Evolutionary conservation across 768 basidiomycete species (phyloP), one percentile per base, ranked within the genome.

Genomic region (Termitomyces eurrhizus): DNA sequence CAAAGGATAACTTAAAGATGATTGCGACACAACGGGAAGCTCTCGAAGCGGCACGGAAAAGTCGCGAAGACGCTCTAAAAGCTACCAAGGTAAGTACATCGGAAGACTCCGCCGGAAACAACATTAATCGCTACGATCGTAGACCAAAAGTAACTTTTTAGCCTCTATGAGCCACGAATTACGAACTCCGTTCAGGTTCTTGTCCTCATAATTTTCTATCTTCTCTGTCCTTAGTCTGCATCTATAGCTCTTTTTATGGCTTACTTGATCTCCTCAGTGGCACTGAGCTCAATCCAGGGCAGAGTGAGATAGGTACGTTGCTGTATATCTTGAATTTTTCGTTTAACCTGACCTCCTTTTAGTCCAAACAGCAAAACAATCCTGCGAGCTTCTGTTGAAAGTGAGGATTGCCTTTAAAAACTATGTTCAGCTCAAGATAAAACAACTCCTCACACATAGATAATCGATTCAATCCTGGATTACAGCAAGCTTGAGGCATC

Each of bases 401-500:
- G 87, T 84, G 65, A 45, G 59, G 32, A 3, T 24, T 24, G 14
- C 12, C 13, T 21, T n/a, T 55, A n/a, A 8, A n/a, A 54, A 21
- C 4, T 29, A 32, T 35, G 21, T 24, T 46, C 32, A 21, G 26
- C 24, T 3, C 16, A n/a, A 18, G 3, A 42, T n/a, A 7, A n/a
- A 44, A 2, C 8, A 49, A 16, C 9, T 18, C 4, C 5, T 32
- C 8, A 18, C 29, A 14, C 29, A n/a, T 57, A 89, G 87, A 90
- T 90, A 68, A 90, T 91, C 65, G 87, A 90, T 69, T 88, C 86
- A 2, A 88, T 91, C 52, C 71, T 91, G 64, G 89, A 91, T 67
- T 90, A 90, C 72, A 89, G 87, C 72, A 91, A 91, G 69, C 74
- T 90, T 2, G 89, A 91, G 68, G 89, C 88, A 21, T 89, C 86